These are phyloP conservation scores for Cordyceps cicadae DNA, from an alignment of 2,329 filamentous ascomycete species.

Conservation along the genomic window DNA sequence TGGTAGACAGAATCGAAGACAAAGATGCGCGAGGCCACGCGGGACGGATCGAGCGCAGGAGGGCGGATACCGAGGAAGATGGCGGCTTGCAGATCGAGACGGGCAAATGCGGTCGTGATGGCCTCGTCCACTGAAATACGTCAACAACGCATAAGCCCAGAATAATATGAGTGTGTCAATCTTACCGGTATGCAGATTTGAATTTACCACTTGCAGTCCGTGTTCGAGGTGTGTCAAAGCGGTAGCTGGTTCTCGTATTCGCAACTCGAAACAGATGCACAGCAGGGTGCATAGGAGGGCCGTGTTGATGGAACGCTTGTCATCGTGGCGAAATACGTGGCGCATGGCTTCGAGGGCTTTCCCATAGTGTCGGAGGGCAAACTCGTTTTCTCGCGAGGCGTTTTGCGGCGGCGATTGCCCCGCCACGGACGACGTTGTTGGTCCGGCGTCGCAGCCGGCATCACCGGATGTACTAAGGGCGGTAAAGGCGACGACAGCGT, in stretches of 20 bases:
- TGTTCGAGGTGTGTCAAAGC: conserved; percentile 14
- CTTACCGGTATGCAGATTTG: conserved; percentile 10
- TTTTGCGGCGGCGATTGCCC: not conserved
- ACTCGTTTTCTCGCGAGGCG: conserved; percentile 3
- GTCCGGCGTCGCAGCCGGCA: not conserved
- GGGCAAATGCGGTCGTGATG: conserved; percentile 11
- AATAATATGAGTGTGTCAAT: not conserved
- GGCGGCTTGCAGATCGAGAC: conserved; percentile 13
- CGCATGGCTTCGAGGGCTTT: conserved; percentile 10
- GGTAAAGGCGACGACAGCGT: conserved; percentile 14
- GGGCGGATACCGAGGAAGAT: conserved; percentile 12
- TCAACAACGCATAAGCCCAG: not conserved
- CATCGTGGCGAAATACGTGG: conserved; percentile 6
- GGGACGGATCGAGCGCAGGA: conserved; percentile 7
- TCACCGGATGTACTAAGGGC: conserved; percentile 9
- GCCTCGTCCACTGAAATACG: conserved; percentile 11
- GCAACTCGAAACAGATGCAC: conserved; percentile 16
- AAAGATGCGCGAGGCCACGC: conserved; percentile 6
- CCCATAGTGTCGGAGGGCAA: conserved; percentile 12
- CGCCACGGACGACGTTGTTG: not conserved
- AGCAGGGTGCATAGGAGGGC: conserved; percentile 13
- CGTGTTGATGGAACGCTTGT: conserved; percentile 10
- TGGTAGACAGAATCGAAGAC: conserved; percentile 10
- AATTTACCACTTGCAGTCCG: conserved; percentile 9
- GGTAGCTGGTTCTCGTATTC: conserved; percentile 5